Percentiles rank a stretch among this genome's conserved stretches.
phyloP scores from a whole-genome alignment of 257 asterid genomes.

The Galeopsis tetrahit region DNA sequence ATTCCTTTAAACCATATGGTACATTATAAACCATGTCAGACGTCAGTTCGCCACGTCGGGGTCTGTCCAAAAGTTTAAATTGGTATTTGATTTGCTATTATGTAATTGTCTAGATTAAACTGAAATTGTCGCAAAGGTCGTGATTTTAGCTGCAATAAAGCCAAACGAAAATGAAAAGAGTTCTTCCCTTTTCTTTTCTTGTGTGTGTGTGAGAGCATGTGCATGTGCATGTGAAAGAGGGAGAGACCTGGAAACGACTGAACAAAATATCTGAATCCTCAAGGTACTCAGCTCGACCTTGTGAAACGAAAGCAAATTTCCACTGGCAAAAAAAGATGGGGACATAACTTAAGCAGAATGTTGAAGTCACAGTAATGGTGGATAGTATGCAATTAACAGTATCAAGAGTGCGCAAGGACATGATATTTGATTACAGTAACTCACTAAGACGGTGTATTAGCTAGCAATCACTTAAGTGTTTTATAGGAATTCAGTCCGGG shows the following conservation, averaged over 20 bases:
- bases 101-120: too few species aligned
- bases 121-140: too few species aligned
- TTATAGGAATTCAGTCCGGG: neutral
- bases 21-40: too few species aligned
- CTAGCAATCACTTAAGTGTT: neutral
- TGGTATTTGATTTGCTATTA: too few species aligned
- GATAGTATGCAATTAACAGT: constrained; percentile 20
- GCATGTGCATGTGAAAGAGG: neutral
- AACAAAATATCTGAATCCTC: constrained; percentile 57
- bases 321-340: constrained; percentile 47
- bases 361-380: neutral
- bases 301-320: constrained; percentile 62
- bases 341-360: constrained; percentile 12
- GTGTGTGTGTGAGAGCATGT: neutral
- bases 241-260: constrained; percentile 59
- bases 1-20: too few species aligned
- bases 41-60: too few species aligned
- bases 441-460: constrained; percentile 19
- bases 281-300: constrained; percentile 57
- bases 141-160: neutral
- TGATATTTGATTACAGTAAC: constrained; percentile 1
- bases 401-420: constrained; percentile 28
- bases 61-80: too few species aligned
- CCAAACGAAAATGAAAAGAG: neutral
- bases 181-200: neutral